phyloP scores from a whole-genome alignment of 164 flowering plant genomes.

The Taxillus chinensis region DNA sequence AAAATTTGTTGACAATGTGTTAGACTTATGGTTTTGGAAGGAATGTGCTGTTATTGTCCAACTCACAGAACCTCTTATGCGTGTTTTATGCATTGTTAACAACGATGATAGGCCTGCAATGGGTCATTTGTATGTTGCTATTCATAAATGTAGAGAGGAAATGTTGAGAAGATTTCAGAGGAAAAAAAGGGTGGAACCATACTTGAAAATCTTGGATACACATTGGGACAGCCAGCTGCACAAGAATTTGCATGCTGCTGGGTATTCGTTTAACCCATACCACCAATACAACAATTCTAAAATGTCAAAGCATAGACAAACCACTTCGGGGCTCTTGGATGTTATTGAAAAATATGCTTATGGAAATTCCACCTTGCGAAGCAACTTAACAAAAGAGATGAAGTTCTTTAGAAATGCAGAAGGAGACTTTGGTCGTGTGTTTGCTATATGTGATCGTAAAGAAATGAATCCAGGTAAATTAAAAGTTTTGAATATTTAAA shows the following conservation, averaged over 20 bases:
- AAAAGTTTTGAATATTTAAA: no score
- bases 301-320: no score
- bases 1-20: neutral
- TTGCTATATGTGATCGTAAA: no score
- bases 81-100: constrained; percentile 1
- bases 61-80: neutral
- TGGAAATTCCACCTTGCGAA: no score
- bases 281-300: no score
- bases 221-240: constrained; percentile 5
- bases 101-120: constrained; percentile 1
- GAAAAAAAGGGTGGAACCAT: neutral
- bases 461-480: no score
- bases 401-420: no score
- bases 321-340: no score
- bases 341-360: no score
- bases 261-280: neutral
- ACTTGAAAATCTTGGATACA: neutral
- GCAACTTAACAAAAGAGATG: no score
- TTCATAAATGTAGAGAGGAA: neutral
- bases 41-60: neutral
- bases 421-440: no score
- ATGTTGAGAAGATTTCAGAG: neutral
- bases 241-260: neutral
- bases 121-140: neutral
- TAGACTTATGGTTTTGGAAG: neutral